Conservation (phyloP, 352 stramenopile genomes). For the Phytophthora fragariae region DNA sequence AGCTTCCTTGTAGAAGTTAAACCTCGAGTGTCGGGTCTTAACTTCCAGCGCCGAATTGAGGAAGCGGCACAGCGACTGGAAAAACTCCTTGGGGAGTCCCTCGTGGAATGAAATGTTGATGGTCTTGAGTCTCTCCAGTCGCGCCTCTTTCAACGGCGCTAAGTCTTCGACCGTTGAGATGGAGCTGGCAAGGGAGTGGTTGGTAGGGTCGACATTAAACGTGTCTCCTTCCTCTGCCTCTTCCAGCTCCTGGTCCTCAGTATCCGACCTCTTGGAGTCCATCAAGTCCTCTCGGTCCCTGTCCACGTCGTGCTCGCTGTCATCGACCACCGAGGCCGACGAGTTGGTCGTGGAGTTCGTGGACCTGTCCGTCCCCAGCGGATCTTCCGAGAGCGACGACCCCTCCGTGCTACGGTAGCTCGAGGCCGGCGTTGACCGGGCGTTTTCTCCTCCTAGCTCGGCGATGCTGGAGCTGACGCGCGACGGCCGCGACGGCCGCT, state of each 20-base stretch:
- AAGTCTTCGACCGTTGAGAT: slow-evolving; percentile 61
- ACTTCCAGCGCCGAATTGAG: slow-evolving; percentile 78
- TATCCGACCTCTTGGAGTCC: slow-evolving; percentile 22
- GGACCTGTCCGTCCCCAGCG: slow-evolving; percentile 42
- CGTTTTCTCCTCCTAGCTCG: slow-evolving; percentile 33
- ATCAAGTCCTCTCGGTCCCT: slow-evolving; percentile 37
- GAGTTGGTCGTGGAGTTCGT: slow-evolving; percentile 59
- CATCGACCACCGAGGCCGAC: slow-evolving; percentile 53
- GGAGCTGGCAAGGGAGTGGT: slow-evolving; percentile 44
- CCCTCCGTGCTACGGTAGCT: slow-evolving; percentile 71
- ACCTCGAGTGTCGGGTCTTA: slow-evolving; percentile 84
- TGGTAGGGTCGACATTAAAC: slow-evolving; percentile 43
- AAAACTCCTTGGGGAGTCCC: slow-evolving; percentile 82
- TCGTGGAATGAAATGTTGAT: slow-evolving; percentile 86
- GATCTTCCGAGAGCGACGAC: slow-evolving; percentile 51
- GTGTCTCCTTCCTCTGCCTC: slow-evolving; percentile 44
- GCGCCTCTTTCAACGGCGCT: slow-evolving; percentile 70
- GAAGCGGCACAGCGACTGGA: slow-evolving; percentile 74
- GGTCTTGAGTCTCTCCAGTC: slow-evolving; percentile 75
- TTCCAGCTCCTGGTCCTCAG: slow-evolving; percentile 21
- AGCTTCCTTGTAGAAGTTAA: slow-evolving; percentile 90
- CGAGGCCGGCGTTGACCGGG: slow-evolving; percentile 37
- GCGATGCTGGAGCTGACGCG: slow-evolving; percentile 45
- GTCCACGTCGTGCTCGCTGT: slow-evolving; percentile 45
- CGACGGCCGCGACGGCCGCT: slow-evolving; percentile 34